phyloP scores from a whole-genome alignment of 371 early-diverging fungal genomes.

The Funneliformis caledonium region DNA sequence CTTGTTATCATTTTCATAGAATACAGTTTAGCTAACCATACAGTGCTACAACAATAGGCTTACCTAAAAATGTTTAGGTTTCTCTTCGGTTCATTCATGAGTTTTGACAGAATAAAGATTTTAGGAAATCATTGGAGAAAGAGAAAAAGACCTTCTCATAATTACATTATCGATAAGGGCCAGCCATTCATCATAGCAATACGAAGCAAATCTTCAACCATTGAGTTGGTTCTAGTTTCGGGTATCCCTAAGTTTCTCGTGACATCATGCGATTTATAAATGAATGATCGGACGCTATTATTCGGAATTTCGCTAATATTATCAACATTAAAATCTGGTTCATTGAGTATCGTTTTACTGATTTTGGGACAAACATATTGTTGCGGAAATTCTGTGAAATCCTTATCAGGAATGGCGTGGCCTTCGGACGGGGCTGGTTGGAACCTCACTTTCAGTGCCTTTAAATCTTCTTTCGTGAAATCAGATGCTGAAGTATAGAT shows the following conservation, averaged over 20 bases:
- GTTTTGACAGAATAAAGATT: slow-evolving; percentile 6
- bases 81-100: neutral
- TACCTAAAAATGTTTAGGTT: neutral
- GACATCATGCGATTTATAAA: neutral
- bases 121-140: slow-evolving; percentile 15
- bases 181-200: neutral
- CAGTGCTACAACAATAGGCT: slow-evolving; percentile 3
- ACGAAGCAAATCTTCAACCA: slow-evolving; percentile 26
- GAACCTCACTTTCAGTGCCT: neutral
- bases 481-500: neutral
- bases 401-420: slow-evolving; percentile 13
- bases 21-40: too few relatives aligned
- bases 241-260: neutral
- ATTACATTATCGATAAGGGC: neutral
- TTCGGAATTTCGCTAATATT: neutral
- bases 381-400: neutral
- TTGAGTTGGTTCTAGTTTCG: neutral
- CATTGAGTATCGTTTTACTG: neutral
- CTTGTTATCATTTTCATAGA: too few relatives aligned
- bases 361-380: slow-evolving; percentile 9
- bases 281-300: neutral
- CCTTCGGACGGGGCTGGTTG: neutral
- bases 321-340: neutral
- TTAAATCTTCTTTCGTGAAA: slow-evolving; percentile 6
- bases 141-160: neutral